Base-by-base conservation (phyloP, 306 rosid genomes). In the Quercus parvula region DNA sequence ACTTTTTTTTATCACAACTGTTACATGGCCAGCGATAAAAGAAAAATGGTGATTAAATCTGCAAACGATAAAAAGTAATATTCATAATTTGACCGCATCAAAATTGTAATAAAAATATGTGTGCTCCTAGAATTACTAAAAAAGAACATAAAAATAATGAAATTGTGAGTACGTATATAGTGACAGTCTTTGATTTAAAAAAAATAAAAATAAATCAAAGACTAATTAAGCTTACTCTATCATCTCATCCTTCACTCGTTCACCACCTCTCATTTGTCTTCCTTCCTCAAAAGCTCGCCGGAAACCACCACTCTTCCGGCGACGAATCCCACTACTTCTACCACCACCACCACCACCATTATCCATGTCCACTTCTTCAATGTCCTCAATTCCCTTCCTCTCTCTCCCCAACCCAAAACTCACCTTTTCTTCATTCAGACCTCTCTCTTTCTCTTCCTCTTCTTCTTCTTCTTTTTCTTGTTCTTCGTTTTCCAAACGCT, bases 311-410 rank as follows among this genome's bases (percentile, higher is more conserved):
- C n/a, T 79, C 80, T 20, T 17, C 80, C 82, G 84, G 89, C 87
- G 90, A 78, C 15, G 6, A 41, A 8, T 20, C 56, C 58, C 38
- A 49, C 5, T 3, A 14, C 28, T 11, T 5, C 59, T 12, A 38
- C 3, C 38, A 61, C 77, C 72, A 67, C 20, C 18, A 19, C 76
- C 41, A 11, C 20, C 14, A 19, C 75, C 41, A 3, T 8, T 41
- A 41, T 38, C 19, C 73, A 71, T 66, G 85, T 74, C 80, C 80
- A 41, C 86, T 56, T 74, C 81, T 62, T 52, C 86, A 6, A 58
- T 89, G 74, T 41, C 86, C 58, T 83, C 92, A 27, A 41, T 76
- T 55, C 90, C 90, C 11, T 69, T 85, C 38, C 61, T 80, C 2
- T 75, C 79, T 55, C 84, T 41, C 72, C 1, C 44, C 13, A 77